A percentile compares a stretch with the other conserved stretches of the same genome.
Conservation (phyloP, 2,329 filamentous ascomycete genomes). For the Diaporthe citriasiana region DNA sequence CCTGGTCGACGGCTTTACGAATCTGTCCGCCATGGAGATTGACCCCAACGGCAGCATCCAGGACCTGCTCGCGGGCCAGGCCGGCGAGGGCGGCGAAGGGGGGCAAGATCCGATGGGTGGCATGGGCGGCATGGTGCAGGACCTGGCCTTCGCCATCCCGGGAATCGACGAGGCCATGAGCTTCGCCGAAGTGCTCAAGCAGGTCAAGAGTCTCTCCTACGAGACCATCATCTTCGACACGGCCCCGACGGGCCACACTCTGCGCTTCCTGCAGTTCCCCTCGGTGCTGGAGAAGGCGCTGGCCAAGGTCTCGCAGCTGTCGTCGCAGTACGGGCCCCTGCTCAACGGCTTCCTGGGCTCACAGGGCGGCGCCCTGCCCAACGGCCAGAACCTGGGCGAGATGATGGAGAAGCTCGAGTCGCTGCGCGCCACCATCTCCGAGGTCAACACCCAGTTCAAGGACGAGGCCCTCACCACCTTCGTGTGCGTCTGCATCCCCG, state of each 20-base stretch:
- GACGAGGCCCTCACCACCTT: slow-evolving; percentile 96
- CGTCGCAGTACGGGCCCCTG: slow-evolving; percentile 94
- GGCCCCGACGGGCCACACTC: slow-evolving; percentile 95
- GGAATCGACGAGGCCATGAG: slow-evolving; percentile 99
- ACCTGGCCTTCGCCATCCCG: slow-evolving; percentile 96
- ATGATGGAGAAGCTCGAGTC: slow-evolving; percentile 96
- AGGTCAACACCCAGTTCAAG: slow-evolving; percentile 99
- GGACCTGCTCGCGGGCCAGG: slow-evolving; percentile 85
- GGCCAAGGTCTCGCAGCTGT: slow-evolving; percentile 96
- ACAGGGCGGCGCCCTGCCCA: slow-evolving; percentile 79
- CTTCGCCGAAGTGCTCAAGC: slow-evolving; percentile 98
- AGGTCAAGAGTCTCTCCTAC: slow-evolving; percentile 98
- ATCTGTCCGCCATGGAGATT: slow-evolving; percentile 98
- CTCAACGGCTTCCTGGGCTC: slow-evolving; percentile 92
- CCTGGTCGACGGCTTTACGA: slow-evolving; percentile 90
- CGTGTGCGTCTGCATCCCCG: slow-evolving; percentile 97
- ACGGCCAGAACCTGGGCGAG: slow-evolving; percentile 92
- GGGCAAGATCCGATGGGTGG: slow-evolving; percentile 73
- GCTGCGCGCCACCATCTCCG: slow-evolving; percentile 90
- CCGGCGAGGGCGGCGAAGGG: slow-evolving; percentile 77
- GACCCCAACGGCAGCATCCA: slow-evolving; percentile 98
- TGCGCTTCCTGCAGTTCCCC: slow-evolving; percentile 98
- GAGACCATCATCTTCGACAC: slow-evolving; percentile 99
- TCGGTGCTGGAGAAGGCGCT: slow-evolving; percentile 98
- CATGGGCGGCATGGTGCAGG: slow-evolving; percentile 98